Evolutionary conservation across 2,329 filamentous ascomycete genomes (phyloP).

Genomic region (Pseudopyrenochaeta lycopersici): DNA sequence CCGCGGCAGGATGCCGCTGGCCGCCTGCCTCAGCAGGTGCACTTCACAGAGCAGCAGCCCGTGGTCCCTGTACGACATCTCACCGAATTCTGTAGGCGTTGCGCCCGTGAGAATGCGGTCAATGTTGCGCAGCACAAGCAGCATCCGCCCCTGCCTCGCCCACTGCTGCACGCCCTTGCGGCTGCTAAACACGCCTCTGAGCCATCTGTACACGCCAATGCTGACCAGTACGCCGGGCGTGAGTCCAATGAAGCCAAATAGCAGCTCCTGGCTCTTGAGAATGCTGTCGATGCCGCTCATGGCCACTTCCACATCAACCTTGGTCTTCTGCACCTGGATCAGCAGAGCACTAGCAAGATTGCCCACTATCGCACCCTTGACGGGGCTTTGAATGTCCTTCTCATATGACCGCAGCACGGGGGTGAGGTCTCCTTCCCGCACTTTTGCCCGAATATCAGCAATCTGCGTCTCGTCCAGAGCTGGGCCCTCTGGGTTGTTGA

Average conservation of each 20-base stretch:
- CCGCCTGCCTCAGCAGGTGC: conserved; percentile 78
- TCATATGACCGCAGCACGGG: conserved; percentile 92
- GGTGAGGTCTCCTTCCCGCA: conserved; percentile 91
- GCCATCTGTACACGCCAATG: conserved; percentile 76
- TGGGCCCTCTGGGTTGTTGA: conserved; percentile 76
- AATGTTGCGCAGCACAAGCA: conserved; percentile 86
- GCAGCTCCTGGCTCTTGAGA: conserved; percentile 93
- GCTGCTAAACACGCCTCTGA: conserved; percentile 73
- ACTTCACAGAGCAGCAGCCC: conserved; percentile 90
- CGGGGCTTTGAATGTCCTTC: conserved; percentile 81
- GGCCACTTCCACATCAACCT: conserved; percentile 95
- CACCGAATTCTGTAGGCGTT: conserved; percentile 72
- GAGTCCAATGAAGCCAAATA: conserved; percentile 94
- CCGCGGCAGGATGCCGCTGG: conserved; percentile 72
- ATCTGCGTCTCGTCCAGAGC: conserved; percentile 74
- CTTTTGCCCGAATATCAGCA: conserved; percentile 76
- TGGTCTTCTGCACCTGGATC: conserved; percentile 98
- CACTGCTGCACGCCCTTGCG: conserved; percentile 73
- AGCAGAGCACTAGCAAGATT: conserved; percentile 89
- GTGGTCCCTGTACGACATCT: conserved; percentile 91
- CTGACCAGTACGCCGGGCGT: conserved; percentile 93
- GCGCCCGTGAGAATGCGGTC: conserved; percentile 69
- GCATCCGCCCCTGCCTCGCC: conserved; percentile 72
- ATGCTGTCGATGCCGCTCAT: conserved; percentile 95
- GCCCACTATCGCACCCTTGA: conserved; percentile 82